Base-by-base conservation (phyloP, 139 green algal genomes). In the Picochlorum sp. region DNA sequence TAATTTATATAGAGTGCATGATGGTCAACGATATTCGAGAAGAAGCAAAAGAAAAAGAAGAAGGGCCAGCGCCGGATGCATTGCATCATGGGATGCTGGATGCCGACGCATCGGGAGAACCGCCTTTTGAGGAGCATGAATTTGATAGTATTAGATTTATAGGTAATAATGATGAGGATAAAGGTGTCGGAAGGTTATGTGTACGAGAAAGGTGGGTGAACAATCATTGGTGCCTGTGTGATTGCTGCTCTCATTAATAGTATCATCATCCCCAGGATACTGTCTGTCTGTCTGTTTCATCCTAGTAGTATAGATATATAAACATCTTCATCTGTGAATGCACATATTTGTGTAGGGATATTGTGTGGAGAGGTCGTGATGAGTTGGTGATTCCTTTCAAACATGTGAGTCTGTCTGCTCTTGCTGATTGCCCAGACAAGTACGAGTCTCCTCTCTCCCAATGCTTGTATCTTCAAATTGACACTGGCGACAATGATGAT, bases 391-490 rank as follows among this genome's bases (percentile, higher is more conserved):
- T 50, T 49, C 30, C 65, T 44, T 77, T 77, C 45, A n/a, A 55
- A 50, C 34, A 49, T 6, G 57, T 77, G 9, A 28, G n/a, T 21
- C 68, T 77, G 70, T 63, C 70, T 70, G 70, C 70, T 15, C 30
- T 77, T 9, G 57, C 55, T 14, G 60, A 45, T 6, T 65, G 47
- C 14, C 37, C 30, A 6, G 65, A 66, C 9, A 54, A 9, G 18
- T 26, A 21, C 2, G 57, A 44, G 1, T 26, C 24, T 30, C 49
- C 59, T 41, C 34, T 41, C 6, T 9, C 7, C 8, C 34, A 41
- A 45, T 77, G 71, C 58, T 51, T 70, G 14, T 77, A 72, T 31
- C 4, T 73, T 7, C 71, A 72, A 28, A 59, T 69, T 14, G 71
- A 72, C 21, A n/a, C 24, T 16, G 71, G 45, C 4, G 58, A 64